phyloP scores from a whole-genome alignment of 805 yeast species.

The Diddensiella caesifluorescens region DNA sequence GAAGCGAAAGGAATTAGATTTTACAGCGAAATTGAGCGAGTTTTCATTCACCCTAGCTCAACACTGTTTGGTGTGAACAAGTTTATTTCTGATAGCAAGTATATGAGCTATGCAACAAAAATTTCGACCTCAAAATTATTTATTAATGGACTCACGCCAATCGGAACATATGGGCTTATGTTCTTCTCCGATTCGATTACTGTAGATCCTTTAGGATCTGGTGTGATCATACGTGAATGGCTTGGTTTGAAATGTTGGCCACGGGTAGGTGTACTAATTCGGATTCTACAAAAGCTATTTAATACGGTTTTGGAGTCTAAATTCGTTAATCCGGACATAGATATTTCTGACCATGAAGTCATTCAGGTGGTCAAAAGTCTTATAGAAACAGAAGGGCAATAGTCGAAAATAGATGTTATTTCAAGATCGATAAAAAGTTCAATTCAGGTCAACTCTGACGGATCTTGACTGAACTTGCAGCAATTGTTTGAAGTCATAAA shows the following conservation, averaged over 20 bases:
- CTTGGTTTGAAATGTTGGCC: conserved; percentile 89
- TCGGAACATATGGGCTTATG: conserved; percentile 63
- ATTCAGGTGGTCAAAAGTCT: conserved; percentile 29
- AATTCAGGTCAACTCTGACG: too few relatives aligned
- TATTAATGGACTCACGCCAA: conserved; percentile 74
- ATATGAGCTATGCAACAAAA: conserved; percentile 58
- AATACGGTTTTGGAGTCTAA: conserved; percentile 63
- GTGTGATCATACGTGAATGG: conserved; percentile 85
- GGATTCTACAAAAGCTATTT: conserved; percentile 58
- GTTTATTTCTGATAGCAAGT: conserved; percentile 36
- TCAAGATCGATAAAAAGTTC: too few relatives aligned
- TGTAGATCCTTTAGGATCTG: conserved; percentile 59
- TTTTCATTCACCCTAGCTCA: conserved; percentile 85
- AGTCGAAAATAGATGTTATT: too few relatives aligned
- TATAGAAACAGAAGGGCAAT: conserved; percentile 29
- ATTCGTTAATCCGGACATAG: conserved; percentile 44
- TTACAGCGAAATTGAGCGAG: conserved; percentile 71
- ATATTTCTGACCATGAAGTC: conserved; percentile 27
- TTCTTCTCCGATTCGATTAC: conserved; percentile 67
- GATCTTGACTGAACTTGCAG: too few relatives aligned
- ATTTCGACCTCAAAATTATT: conserved; percentile 60
- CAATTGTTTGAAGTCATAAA: too few relatives aligned
- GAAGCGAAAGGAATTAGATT: conserved; percentile 68
- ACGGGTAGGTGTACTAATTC: conserved; percentile 80
- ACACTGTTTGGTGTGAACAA: conserved; percentile 52